These are phyloP conservation scores for Arbutus unedo DNA, from an alignment of 148 eudicot genomes.

Conservation along the genomic window DNA sequence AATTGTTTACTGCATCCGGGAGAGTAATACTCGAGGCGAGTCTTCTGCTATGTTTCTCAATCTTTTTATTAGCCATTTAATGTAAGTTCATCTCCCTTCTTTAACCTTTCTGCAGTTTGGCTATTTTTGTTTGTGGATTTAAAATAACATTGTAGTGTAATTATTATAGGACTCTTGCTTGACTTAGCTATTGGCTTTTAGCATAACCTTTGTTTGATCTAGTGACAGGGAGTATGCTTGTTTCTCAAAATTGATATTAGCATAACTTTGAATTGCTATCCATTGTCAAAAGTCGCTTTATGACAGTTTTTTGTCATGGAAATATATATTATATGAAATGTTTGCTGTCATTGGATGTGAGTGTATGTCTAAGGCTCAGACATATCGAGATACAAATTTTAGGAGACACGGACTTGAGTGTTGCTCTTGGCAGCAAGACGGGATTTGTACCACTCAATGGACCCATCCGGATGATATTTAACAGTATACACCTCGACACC, in stretches of 20 bases:
- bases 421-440: not conserved
- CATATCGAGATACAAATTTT: not conserved
- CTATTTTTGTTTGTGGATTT: not conserved
- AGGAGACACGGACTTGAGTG: too few species aligned
- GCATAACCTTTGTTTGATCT: not conserved
- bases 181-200: not conserved
- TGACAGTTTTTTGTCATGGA: not conserved
- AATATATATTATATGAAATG: not conserved
- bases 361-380: not conserved
- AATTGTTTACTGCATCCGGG: slow-evolving; percentile 70
- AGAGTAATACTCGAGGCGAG: slow-evolving; percentile 79
- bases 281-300: not conserved
- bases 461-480: too few species aligned
- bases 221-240: not conserved
- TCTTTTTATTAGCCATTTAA: not conserved
- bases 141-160: not conserved
- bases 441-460: too few species aligned
- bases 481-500: too few species aligned
- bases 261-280: not conserved
- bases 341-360: not conserved
- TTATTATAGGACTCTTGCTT: not conserved
- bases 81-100: not conserved
- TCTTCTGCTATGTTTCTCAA: slow-evolving; percentile 3
- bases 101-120: not conserved
- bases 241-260: not conserved